These are phyloP conservation scores for Pythium angustatum DNA, from an alignment of 352 stramenopile species.

Conservation along the genomic window DNA sequence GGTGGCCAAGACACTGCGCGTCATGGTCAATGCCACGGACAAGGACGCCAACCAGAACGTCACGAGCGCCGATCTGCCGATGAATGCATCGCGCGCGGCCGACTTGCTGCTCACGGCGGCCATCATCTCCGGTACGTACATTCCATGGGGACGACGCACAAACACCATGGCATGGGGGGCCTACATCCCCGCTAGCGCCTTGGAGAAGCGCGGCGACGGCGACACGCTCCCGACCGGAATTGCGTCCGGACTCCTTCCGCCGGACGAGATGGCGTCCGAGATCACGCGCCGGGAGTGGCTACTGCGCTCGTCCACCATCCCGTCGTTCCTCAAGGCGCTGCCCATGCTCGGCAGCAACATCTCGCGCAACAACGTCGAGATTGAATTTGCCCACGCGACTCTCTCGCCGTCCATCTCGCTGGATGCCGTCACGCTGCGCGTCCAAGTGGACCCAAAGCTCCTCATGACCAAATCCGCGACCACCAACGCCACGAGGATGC, in stretches of 20 bases:
- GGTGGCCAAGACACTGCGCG: neutral
- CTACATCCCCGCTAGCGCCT: neutral
- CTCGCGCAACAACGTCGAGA: neutral
- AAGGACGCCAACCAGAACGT: neutral
- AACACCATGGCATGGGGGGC: neutral
- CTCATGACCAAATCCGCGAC: neutral
- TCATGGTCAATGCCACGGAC: constrained; percentile 13
- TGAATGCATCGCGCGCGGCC: constrained; percentile 13
- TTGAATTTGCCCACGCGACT: neutral
- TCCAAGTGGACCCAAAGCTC: neutral
- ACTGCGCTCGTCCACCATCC: neutral
- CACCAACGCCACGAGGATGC: neutral
- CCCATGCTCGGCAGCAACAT: neutral
- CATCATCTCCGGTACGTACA: neutral
- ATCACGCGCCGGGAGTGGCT: neutral
- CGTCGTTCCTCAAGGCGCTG: neutral
- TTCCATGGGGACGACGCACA: constrained; percentile 4
- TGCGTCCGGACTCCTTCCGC: neutral
- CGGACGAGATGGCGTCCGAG: neutral
- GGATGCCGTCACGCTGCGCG: neutral
- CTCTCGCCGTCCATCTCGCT: neutral
- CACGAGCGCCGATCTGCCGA: neutral
- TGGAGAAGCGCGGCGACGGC: neutral
- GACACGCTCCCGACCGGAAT: neutral
- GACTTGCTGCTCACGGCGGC: constrained; percentile 7